Conservation (phyloP, 345 rosid species). For the Microcos paniculata region DNA sequence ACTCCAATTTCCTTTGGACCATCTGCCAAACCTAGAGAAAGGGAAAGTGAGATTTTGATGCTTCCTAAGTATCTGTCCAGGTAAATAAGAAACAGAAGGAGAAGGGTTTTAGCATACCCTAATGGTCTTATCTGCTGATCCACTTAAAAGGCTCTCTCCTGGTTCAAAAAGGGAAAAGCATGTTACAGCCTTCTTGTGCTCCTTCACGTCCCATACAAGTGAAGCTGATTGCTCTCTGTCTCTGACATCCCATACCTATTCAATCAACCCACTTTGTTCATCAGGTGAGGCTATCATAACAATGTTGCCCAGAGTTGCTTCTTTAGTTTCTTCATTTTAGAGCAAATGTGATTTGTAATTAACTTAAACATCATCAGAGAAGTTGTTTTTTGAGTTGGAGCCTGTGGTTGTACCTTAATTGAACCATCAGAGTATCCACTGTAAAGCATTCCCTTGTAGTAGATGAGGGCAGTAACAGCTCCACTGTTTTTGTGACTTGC, state of each 20-base stretch:
- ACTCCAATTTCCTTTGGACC: slow-evolving; percentile 58
- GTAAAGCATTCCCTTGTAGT: slow-evolving; percentile 79
- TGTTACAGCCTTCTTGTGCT: slow-evolving; percentile 72
- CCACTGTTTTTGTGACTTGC: slow-evolving; percentile 55
- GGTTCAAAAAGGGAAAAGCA: slow-evolving; percentile 74
- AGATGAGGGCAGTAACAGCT: slow-evolving; percentile 82
- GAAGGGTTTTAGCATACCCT: slow-evolving; percentile 36
- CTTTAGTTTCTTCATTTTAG: not conserved
- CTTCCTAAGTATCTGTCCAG: not conserved
- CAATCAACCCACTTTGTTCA: not conserved
- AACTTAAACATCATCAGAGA: not conserved
- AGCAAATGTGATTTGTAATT: not conserved
- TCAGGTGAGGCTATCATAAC: not conserved
- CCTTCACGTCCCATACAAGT: slow-evolving; percentile 65
- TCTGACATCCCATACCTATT: slow-evolving; percentile 72
- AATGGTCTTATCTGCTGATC: slow-evolving; percentile 81
- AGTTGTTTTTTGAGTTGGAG: not conserved
- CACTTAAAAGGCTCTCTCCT: slow-evolving; percentile 82
- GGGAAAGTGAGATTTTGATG: not conserved
- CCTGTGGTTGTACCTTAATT: slow-evolving; percentile 47
- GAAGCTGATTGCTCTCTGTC: slow-evolving; percentile 50
- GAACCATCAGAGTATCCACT: slow-evolving; percentile 91
- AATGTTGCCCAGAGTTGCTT: not conserved
- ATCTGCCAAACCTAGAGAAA: slow-evolving; percentile 72
- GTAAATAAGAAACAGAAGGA: not conserved